Evolutionary conservation across 2,329 filamentous ascomycete genomes (phyloP), one percentile per base, ranked within the genome.

Genomic region (Aspergillus sp.): DNA sequence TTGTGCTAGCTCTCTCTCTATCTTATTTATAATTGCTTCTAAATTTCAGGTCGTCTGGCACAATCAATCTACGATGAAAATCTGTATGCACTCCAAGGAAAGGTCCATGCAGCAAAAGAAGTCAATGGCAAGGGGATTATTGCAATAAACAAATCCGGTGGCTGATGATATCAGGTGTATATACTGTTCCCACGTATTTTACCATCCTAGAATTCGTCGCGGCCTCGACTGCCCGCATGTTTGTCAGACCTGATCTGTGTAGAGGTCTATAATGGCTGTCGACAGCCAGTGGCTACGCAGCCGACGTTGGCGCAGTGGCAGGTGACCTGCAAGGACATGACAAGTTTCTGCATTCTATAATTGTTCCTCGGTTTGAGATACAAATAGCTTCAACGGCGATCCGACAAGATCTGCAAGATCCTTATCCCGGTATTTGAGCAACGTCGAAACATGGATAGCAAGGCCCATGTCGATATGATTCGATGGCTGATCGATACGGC

Each of bases 401-500:
- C 19, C 13, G 22, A 30, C 13, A 43, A 43, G 33, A 17, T 37
- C 6, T 37, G n/a, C 33, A 17, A 37, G n/a, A 37, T 17, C 33
- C 33, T 37, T 37, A 15, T 25, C 17, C 41, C 33, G 33, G 17
- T 37, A 7, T 37, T 17, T 5, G n/a, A 37, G n/a, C 33, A 37
- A n/a, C 33, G 33, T 37, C 33, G 10, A 37, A 37, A 37, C 5
- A 37, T 9, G 33, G 33, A n/a, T 37, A 37, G 33, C n/a, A 37
- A 37, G n/a, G n/a, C 33, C 33, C 33, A 37, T 37, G 33, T 19
- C 19, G 9, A 20, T 19, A 41, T 41, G 20, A 41, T 41, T 19
- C 19, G 23, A 19, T 22, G 19, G 9, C 38, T 44, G 43, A 38
- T 50, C 15, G 61, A 65, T 27, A 60, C 65, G 1, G 66, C 60